Evolutionary conservation across 805 yeast species (phyloP).

Genomic region (Phaffomyces opuntiae): DNA sequence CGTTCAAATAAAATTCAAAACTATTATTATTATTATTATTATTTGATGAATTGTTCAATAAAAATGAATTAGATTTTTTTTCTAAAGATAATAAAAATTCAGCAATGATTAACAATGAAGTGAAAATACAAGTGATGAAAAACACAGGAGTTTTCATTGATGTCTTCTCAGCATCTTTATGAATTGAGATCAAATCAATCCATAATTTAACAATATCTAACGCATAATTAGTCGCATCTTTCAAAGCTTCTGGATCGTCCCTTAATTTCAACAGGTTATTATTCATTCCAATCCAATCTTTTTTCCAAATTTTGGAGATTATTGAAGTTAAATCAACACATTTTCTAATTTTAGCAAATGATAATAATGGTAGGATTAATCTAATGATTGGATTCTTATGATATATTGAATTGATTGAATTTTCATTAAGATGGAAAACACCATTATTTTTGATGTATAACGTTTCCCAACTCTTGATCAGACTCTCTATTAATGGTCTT

Average conservation of each 20-base stretch:
- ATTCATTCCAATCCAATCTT: slow-evolving; percentile 68
- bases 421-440: slow-evolving; percentile 43
- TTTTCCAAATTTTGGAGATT: slow-evolving; percentile 50
- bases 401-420: slow-evolving; percentile 35
- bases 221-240: slow-evolving; percentile 55
- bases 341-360: slow-evolving; percentile 61
- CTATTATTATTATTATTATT: slow-evolving; percentile 3
- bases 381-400: slow-evolving; percentile 50
- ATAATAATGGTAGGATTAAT: slow-evolving; percentile 57
- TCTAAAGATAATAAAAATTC: slow-evolving; percentile 57
- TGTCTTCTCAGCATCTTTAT: slow-evolving; percentile 57
- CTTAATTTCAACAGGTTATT: slow-evolving; percentile 37
- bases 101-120: slow-evolving; percentile 53
- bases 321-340: slow-evolving; percentile 57
- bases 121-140: slow-evolving; percentile 63
- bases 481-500: slow-evolving; percentile 49
- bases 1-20: slow-evolving; percentile 24
- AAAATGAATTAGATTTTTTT: slow-evolving; percentile 33
- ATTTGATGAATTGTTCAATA: background rate
- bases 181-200: slow-evolving; percentile 64
- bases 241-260: slow-evolving; percentile 53
- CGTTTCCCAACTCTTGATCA: slow-evolving; percentile 64
- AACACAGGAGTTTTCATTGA: slow-evolving; percentile 71
- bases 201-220: slow-evolving; percentile 58
- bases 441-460: slow-evolving; percentile 60